A percentile compares a stretch with the other conserved stretches of the same genome.
Conservation (phyloP, 2,329 filamentous ascomycete genomes). For the Magnaporthiopsis rhizophila region DNA sequence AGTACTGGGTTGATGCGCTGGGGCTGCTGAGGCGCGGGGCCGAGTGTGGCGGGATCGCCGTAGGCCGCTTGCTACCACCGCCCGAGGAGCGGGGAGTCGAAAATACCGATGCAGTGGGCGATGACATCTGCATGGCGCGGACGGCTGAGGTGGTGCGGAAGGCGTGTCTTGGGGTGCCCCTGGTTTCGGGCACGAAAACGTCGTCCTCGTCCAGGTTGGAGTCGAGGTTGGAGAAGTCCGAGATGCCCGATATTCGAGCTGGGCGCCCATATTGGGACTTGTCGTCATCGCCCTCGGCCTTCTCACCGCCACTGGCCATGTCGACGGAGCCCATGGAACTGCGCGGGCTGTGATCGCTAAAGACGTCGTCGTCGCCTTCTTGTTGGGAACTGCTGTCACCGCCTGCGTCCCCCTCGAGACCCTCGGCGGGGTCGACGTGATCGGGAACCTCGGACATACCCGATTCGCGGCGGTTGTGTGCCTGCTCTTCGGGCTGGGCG, state of each 20-base stretch:
- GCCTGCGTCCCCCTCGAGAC: constrained; percentile 23
- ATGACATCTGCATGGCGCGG: constrained; percentile 64
- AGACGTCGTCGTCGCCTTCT: constrained; percentile 51
- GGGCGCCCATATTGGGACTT: constrained; percentile 23
- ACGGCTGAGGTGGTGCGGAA: constrained; percentile 65
- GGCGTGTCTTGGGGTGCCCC: constrained; percentile 51
- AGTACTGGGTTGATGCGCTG: constrained; percentile 40
- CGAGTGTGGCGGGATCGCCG: constrained; percentile 16
- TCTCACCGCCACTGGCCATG: constrained; percentile 8
- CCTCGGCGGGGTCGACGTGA: constrained; percentile 6
- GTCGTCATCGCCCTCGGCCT: constrained; percentile 9
- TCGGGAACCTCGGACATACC: constrained; percentile 13
- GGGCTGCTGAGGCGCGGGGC: constrained; percentile 52
- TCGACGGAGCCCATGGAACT: constrained; percentile 47
- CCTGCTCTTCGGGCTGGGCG: constrained; percentile 7
- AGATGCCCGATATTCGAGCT: constrained; percentile 39
- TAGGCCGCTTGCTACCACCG: constrained; percentile 30
- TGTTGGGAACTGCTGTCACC: constrained; percentile 42
- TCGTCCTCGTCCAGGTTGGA: constrained; percentile 30
- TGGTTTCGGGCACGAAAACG: constrained; percentile 43
- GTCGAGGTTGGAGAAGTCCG: constrained; percentile 46
- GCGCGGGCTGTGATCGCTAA: constrained; percentile 49
- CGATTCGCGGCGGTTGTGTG: constrained; percentile 15
- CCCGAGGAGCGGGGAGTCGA: constrained; percentile 37
- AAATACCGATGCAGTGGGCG: constrained; percentile 48